Evolutionary conservation across 192 early-diverging fungal species (phyloP).

Genomic region (Coemansia sp.): DNA sequence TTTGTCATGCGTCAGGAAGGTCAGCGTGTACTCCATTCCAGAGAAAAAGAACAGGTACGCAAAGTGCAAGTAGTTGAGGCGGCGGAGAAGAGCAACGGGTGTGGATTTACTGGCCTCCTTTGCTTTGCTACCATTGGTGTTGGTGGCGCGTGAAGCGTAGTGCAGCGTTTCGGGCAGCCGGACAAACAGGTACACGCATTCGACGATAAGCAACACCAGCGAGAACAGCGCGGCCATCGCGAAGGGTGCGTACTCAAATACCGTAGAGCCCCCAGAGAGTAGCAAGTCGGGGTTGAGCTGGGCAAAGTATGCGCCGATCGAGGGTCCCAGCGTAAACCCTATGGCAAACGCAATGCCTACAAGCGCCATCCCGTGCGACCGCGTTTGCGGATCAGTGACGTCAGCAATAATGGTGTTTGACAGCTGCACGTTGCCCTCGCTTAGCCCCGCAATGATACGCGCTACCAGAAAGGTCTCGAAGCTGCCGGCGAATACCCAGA

Average conservation of each 20-base stretch:
- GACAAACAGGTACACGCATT: constrained; percentile 74
- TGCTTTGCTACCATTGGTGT: background rate
- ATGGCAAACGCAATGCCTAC: constrained; percentile 97
- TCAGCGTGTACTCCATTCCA: constrained; percentile 98
- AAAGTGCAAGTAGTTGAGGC: constrained; percentile 77
- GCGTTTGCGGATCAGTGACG: constrained; percentile 71
- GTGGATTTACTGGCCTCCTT: background rate
- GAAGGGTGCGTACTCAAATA: constrained; percentile 61
- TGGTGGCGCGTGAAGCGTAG: constrained; percentile 11
- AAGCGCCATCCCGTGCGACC: constrained; percentile 83
- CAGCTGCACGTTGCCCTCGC: constrained; percentile 97
- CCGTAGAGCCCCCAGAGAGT: background rate
- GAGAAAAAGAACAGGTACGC: constrained; percentile 89
- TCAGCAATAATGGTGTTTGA: constrained; percentile 95
- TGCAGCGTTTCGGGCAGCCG: constrained; percentile 77
- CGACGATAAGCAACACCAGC: constrained; percentile 74
- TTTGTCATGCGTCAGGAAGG: constrained; percentile 92
- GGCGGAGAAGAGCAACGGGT: constrained; percentile 19
- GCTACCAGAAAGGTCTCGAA: constrained; percentile 85
- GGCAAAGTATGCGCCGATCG: constrained; percentile 78
- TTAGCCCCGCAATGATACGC: constrained; percentile 87
- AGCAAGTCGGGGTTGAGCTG: constrained; percentile 7
- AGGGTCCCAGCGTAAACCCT: constrained; percentile 94
- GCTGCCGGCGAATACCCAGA: constrained; percentile 87
- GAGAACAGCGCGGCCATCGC: constrained; percentile 88